Evolutionary conservation across 2,329 filamentous ascomycete genomes (phyloP), one percentile per base, ranked within the genome.

Genomic region (Volutella citrinella): DNA sequence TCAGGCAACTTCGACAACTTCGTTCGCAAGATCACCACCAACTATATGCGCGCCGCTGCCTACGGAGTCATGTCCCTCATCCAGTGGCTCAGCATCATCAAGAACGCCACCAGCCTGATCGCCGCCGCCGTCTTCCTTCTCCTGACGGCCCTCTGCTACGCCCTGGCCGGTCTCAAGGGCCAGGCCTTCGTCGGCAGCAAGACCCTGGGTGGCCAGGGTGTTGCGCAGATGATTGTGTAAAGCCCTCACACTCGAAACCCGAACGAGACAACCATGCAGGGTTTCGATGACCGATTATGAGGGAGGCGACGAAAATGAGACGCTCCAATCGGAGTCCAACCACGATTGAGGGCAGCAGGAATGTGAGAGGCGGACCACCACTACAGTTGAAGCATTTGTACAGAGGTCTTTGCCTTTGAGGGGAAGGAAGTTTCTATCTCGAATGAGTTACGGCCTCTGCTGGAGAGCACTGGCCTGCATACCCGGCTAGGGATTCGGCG

Each of bases 161-260:
- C 77, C 17, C 66, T 88, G 31, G 88, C 88, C 11, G 88, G 76
- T 24, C 42, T 91, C 62, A 91, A 87, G 72, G 84, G 85, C 40
- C 87, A 94, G 68, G 84, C 79, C 21, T 94, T 94, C 64, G 80
- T 89, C 48, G 86, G 86, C 42, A 96, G 90, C 75, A 97, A 97
- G 79, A 97, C 91, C 12, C 74, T 98, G 33, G 93, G 93, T 48
- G 93, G 93, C 33, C 84, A 87, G 49, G 91, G 91, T 32, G 85
- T 96, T 50, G 93, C 89, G 43, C 90, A 96, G 72, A 96, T 97
- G 91, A 96, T 97, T 66, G 89, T 97, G 57, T 95, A 73, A 69
- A 51, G 22, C 32, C 21, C 10, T 16, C 16, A 22, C n/a, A 27
- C 33, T 27, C 12, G 19, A 12, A 16, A 12, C 6, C 17, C 21